Percentiles rank a stretch among this genome's conserved stretches.
phyloP scores from a whole-genome alignment of 1,284 basidiomycete genomes.

The Prillingera fragicola region DNA sequence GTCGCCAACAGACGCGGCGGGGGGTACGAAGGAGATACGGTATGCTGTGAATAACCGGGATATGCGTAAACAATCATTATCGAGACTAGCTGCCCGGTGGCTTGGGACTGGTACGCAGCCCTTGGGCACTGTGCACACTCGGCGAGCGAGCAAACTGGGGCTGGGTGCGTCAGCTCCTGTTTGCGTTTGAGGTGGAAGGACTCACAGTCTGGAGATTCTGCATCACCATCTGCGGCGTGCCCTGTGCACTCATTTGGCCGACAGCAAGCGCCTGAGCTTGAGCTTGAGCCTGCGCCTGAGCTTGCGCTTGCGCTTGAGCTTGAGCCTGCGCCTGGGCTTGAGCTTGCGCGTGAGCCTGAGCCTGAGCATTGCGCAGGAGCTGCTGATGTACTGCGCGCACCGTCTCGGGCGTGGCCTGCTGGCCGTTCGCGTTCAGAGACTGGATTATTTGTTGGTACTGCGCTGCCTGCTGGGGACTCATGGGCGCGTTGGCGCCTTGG shows the following conservation, averaged over 20 bases:
- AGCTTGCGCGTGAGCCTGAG: conserved; percentile 9
- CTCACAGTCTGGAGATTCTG: conserved; percentile 10
- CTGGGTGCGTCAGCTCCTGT: background rate
- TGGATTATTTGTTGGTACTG: conserved; percentile 30
- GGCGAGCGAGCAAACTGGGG: conserved; percentile 11
- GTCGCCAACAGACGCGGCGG: no score
- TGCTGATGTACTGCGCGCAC: conserved; percentile 25
- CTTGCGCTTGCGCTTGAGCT: conserved; percentile 2
- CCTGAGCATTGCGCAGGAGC: conserved; percentile 23
- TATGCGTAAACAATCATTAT: no score
- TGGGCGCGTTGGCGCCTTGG: conserved; percentile 3
- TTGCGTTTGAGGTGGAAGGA: no score
- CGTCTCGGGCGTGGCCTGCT: conserved; percentile 31
- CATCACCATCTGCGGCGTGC: conserved; percentile 14
- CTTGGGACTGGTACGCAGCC: conserved; percentile 11
- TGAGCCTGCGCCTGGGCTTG: conserved; percentile 6
- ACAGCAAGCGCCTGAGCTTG: conserved; percentile 1
- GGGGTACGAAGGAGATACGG: no score
- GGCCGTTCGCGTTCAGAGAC: conserved; percentile 28
- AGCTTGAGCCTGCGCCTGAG: background rate
- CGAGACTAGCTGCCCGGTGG: conserved; percentile 5
- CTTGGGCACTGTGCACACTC: conserved; percentile 11
- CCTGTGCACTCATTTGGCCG: conserved; percentile 1
- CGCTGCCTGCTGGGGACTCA: conserved; percentile 14
- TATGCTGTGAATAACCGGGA: no score